Evolutionary conservation across 2,329 filamentous ascomycete species (phyloP), one percentile per base, ranked within the genome.

Genomic region (Penicillium nordicum): DNA sequence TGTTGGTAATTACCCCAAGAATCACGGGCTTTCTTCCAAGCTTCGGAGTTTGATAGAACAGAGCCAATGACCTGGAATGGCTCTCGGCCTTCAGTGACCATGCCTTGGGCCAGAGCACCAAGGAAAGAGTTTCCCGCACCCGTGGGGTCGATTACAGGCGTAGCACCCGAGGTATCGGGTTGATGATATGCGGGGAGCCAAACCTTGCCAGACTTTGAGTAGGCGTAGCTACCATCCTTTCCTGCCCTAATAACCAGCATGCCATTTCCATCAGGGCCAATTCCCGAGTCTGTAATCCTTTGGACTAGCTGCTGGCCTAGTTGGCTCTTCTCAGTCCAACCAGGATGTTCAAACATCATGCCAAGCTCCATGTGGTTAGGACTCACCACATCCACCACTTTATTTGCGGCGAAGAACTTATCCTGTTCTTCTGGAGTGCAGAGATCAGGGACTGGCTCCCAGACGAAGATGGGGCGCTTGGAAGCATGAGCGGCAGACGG

Each of bases 61-160:
- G 68, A 67, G 7, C 66, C 63, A 44, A 75, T 66, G n/a, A 68
- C 50, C 11, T 65, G 56, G 50, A 68, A 64, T 9, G 72, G 67
- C n/a, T 56, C 58, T 50, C 70, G 67, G 10, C 66, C 75, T 27
- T 69, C 64, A 56, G 79, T 77, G 21, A 82, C 76, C 61, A 86
- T 71, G 1, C 80, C 83, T 23, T 86, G 78, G 7, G 82, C 79
- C 57, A 87, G 68, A 2, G 82, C 84, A 23, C 85, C 84, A 9
- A 97, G 78, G 66, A 97, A 97, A 0, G 89, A 87, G 73, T 99
- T 99, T 0, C 94, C 94, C 21, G 92, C 94, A 10, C 94, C 94
- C 0, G 94, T 97, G 0, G 93, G 92, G 72, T 97, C 94, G n/a
- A 94, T 77, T 1, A 97, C 90, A 50, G 66, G 58, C 58, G 71